Base-by-base conservation (phyloP, 495 filamentous ascomycete genomes). In the Cairneyella variabilis region DNA sequence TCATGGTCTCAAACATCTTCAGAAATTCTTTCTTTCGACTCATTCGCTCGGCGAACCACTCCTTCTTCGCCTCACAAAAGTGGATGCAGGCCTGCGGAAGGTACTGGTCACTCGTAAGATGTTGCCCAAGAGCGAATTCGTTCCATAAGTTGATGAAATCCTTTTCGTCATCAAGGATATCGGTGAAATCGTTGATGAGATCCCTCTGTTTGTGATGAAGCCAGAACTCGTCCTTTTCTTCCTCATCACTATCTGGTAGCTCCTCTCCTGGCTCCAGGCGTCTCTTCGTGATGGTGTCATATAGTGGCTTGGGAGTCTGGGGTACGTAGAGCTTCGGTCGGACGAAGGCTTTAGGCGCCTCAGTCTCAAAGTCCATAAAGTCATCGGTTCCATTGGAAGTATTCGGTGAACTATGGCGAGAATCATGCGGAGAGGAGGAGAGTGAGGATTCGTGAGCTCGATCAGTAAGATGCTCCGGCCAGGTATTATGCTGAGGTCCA, bases 101-200 rank as follows among this genome's bases (percentile, higher is more conserved):
- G 54, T 74, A 73, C 28, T 66, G 68, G 17, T 68, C 65, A n/a
- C 72, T 71, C 9, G 71, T 76, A 23, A 78, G 57, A 42, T 70
- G 70, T 56, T 71, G 65, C 26, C 56, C 61, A 34, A 74, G 68
- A 22, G 77, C 71, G 39, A 72, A 79, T 2, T 68, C 63, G 46
- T 80, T 76, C 75, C 75, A 80, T 42, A 71, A 67, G 39, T 64
- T 65, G 53, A 78, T 69, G 48, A 74, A 79, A 51, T 79, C 77
- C 50, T 76, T 77, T 48, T 80, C 77, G 12, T 65, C 65, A 12
- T 62, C 63, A 16, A 70, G 65, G 10, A 79, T 64, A 54, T 79
- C 77, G 37, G 65, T 68, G 46, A 74, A 79, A 49, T 80, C 77
- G 9, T 67, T 61, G 25, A 79, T 71, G 48, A 66, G 71, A 44